Percentiles rank a stretch among this genome's conserved stretches.
Conservation (phyloP, 1,284 basidiomycete genomes). For the Cerrena zonata region DNA sequence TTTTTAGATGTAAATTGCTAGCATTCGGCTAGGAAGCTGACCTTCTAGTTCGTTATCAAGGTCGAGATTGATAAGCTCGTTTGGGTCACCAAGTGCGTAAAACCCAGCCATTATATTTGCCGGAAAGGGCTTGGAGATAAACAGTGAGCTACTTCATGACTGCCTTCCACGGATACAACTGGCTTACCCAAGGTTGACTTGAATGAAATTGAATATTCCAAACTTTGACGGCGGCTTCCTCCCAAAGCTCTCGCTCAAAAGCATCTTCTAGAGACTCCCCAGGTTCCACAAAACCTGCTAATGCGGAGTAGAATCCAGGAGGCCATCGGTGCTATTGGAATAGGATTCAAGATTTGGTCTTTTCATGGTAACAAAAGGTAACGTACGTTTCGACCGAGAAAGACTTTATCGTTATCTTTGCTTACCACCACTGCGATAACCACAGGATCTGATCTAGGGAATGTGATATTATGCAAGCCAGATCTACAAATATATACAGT, state of each 20-base stretch:
- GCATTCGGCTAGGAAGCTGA: conserved; percentile 29
- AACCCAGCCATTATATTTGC: conserved; percentile 90
- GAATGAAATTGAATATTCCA: conserved; percentile 85
- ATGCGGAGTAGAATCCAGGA: conserved; percentile 73
- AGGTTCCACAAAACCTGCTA: conserved; percentile 89
- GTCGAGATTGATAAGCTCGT: conserved; percentile 74
- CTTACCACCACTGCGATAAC: conserved; percentile 89
- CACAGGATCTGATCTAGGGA: conserved; percentile 84
- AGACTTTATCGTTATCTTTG: conserved; percentile 70
- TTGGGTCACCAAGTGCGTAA: conserved; percentile 71
- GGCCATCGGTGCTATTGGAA: conserved; percentile 45
- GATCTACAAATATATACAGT: conserved; percentile 40
- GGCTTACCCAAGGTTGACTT: conserved; percentile 72
- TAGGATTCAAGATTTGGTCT: not conserved
- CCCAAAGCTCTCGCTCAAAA: conserved; percentile 88
- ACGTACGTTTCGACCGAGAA: conserved; percentile 81
- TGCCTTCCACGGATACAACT: not conserved
- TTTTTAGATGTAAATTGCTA: not conserved
- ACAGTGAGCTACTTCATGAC: not conserved
- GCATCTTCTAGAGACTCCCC: conserved; percentile 93
- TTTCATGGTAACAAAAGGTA: no score
- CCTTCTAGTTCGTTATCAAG: conserved; percentile 95
- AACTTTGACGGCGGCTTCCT: conserved; percentile 87
- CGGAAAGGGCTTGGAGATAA: conserved; percentile 64
- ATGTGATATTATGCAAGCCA: conserved; percentile 81